Base-by-base conservation (phyloP, 2,329 filamentous ascomycete species). In the Fusarium drepaniforme region DNA sequence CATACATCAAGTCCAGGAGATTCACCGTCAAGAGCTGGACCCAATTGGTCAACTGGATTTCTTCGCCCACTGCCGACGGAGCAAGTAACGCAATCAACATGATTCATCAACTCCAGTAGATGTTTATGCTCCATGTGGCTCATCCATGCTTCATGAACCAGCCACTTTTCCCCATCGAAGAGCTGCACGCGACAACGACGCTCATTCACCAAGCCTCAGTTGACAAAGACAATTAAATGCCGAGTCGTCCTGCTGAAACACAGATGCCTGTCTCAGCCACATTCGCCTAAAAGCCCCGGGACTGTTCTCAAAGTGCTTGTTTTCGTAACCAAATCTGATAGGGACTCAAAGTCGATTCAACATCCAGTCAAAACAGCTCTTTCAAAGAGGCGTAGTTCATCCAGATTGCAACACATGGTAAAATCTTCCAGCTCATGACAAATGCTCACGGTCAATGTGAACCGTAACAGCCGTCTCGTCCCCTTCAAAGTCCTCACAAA, bases 381-480 rank as follows among this genome's bases (percentile, higher is more conserved):
- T 28, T 51, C 23, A 51, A 16, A 7, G 18, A 15, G 12, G 35
- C 13, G 21, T 46, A 12, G 5, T 51, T 30, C 44, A 37, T 49
- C 38, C 21, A 53, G 18, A 23, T 15, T 35, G 23, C 25, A 66
- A 60, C 46, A 59, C 37, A 35, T 57, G 13, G 30, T 37, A 57
- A 56, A n/a, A 9, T 30, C 28, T 25, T 13, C 21, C 57, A 56
- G 16, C 51, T 62, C 66, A 81, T 12, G 71, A 75, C 60, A 84
- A 66, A 69, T 85, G 83, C 53, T 78, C 74, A 30, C 74, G 74
- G 23, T 85, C 89, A 68, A 94, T 91, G 77, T 94, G 93, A 81
- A 92, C 87, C 12, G 89, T 89, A 12, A 94, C 91, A 11, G 92
- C 93, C 1, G 85, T 84, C 76, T 92, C 92, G 74, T 94, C 92